Conservation (phyloP, 805 yeast species). For the Saccharomycopsis amapae region DNA sequence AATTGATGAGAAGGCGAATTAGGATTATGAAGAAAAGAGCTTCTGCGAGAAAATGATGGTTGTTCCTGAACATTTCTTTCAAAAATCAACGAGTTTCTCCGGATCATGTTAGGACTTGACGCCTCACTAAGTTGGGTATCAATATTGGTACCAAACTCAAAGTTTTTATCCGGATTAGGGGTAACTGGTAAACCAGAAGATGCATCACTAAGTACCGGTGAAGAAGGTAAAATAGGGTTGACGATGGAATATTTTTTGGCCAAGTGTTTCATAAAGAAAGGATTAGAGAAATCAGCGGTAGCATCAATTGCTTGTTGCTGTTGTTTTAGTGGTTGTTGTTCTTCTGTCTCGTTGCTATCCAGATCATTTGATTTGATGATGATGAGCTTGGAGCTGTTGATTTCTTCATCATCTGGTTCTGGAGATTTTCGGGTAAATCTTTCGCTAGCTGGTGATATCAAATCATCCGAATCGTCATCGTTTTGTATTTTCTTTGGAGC, state of each 20-base stretch:
- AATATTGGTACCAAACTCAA: neutral
- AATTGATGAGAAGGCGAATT: neutral
- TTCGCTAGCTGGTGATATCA: neutral
- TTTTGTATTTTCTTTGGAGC: neutral
- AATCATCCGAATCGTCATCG: neutral
- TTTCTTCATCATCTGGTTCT: neutral
- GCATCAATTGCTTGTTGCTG: neutral
- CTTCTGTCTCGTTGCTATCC: too few species aligned
- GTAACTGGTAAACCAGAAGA: conserved; percentile 6
- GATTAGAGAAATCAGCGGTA: conserved; percentile 4
- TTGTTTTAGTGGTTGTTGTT: neutral
- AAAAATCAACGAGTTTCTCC: conserved; percentile 15
- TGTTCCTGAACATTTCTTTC: conserved; percentile 21
- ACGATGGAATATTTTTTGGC: conserved; percentile 1
- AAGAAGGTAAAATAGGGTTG: neutral
- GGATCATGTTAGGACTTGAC: neutral
- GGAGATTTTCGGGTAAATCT: neutral
- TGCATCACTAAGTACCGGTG: neutral
- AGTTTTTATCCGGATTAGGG: conserved; percentile 3
- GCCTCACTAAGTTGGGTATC: neutral
- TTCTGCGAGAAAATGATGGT: conserved; percentile 17
- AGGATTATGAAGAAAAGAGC: conserved; percentile 7
- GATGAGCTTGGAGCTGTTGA: neutral
- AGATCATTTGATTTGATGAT: neutral
- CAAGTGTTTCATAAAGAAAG: conserved; percentile 8